A percentile compares a stretch with the other conserved stretches of the same genome.
These are phyloP conservation scores for Eucalyptus tenuipes DNA, from an alignment of 345 rosid species.

Conservation along the genomic window DNA sequence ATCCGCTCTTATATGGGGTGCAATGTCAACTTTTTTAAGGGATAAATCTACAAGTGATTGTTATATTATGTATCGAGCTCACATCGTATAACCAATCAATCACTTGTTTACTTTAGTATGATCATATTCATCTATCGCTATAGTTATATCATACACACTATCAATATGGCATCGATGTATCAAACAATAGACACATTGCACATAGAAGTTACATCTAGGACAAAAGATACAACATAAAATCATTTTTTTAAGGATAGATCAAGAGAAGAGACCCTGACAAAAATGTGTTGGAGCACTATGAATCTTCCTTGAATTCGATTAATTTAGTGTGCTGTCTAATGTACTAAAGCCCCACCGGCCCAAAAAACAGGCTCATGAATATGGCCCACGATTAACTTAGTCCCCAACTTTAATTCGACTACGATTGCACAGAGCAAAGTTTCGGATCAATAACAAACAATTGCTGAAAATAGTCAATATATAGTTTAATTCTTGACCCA, in stretches of 20 bases:
- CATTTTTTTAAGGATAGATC: neutral
- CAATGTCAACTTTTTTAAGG: neutral
- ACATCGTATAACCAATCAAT: neutral
- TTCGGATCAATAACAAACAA: neutral
- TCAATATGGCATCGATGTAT: neutral
- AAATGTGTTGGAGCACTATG: neutral
- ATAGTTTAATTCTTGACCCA: neutral
- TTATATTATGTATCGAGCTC: neutral
- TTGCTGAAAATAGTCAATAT: neutral
- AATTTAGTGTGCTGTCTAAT: neutral
- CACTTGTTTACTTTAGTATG: neutral
- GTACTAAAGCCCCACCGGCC: neutral
- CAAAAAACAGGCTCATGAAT: neutral
- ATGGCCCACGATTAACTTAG: neutral
- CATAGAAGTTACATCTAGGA: neutral
- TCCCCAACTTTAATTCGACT: neutral
- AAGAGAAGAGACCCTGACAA: neutral
- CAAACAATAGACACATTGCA: neutral
- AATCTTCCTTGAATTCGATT: neutral
- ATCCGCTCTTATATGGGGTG: neutral
- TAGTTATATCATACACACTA: neutral
- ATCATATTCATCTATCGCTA: rapidly evolving
- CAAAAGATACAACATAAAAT: neutral
- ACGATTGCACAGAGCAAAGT: neutral
- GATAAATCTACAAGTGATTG: neutral